These are phyloP conservation scores for Camellia granthamiana DNA, from an alignment of 148 eudicot species.

Conservation along the genomic window DNA sequence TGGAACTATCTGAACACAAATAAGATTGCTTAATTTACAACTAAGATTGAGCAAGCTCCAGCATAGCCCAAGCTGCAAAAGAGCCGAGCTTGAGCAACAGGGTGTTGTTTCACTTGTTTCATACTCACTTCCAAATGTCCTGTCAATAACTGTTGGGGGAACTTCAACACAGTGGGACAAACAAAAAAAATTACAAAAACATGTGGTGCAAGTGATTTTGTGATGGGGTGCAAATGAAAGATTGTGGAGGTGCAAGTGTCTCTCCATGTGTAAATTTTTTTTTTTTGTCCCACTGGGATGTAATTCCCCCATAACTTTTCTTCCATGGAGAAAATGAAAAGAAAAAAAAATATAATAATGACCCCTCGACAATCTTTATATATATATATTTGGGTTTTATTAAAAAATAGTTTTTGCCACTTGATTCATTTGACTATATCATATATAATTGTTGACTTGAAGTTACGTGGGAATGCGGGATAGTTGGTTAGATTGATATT, in stretches of 20 bases:
- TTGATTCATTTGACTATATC: background rate
- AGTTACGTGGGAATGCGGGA: background rate
- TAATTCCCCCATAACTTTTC: too few species aligned
- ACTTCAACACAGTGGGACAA: too few species aligned
- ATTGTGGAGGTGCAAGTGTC: too few species aligned
- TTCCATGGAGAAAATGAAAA: background rate
- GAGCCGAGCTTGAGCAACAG: slow-evolving; percentile 4
- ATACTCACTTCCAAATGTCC: background rate
- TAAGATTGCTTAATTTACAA: too few species aligned
- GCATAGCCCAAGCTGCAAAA: background rate
- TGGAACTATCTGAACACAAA: background rate
- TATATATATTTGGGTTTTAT: background rate
- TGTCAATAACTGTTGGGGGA: too few species aligned
- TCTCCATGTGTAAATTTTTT: too few species aligned
- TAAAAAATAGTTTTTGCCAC: background rate
- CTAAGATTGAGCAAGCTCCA: background rate
- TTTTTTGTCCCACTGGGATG: too few species aligned
- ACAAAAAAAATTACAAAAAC: too few species aligned
- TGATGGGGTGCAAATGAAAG: too few species aligned
- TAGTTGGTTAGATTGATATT: background rate
- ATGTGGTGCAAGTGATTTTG: too few species aligned
- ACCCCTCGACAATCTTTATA: background rate
- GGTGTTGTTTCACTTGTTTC: background rate
- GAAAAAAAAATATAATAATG: background rate
- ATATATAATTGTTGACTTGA: background rate